These are phyloP conservation scores for Wickerhamomyces bovis DNA, from an alignment of 805 yeast species.

Conservation along the genomic window DNA sequence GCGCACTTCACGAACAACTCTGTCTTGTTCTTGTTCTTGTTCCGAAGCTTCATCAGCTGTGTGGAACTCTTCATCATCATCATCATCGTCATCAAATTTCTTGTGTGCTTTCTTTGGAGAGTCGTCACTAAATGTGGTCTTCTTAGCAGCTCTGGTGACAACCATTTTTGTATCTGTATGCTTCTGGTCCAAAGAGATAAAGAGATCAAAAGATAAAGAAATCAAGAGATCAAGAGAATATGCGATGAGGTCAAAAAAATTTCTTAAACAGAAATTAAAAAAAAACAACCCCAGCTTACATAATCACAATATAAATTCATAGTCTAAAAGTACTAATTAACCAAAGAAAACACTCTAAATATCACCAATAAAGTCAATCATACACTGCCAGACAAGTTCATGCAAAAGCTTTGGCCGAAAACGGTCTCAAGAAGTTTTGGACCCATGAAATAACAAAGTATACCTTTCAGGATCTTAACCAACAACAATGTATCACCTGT, in stretches of 20 bases:
- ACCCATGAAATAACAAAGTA: conserved; percentile 19
- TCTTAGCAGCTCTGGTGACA: neutral
- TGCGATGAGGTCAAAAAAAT: neutral
- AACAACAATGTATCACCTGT: conserved; percentile 18
- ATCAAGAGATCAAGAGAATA: neutral
- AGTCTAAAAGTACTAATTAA: neutral
- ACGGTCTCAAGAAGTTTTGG: neutral
- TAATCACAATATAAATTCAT: neutral
- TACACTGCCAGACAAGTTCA: neutral
- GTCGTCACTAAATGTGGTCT: neutral
- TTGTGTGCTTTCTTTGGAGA: conserved; percentile 4
- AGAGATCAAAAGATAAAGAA: neutral
- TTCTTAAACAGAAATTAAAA: neutral
- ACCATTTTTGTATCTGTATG: neutral
- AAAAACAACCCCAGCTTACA: conserved; percentile 2
- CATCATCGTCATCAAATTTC: conserved; percentile 20
- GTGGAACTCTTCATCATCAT: conserved; percentile 11
- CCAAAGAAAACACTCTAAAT: neutral
- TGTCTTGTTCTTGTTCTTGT: conserved; percentile 5
- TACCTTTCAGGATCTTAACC: conserved; percentile 11
- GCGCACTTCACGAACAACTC: conserved; percentile 5
- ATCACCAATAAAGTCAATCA: neutral
- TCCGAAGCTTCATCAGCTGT: conserved; percentile 17
- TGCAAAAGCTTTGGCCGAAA: conserved; percentile 19
- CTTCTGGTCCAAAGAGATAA: neutral